A percentile compares a stretch with the other conserved stretches of the same genome.
These are phyloP conservation scores for Crataegus laevigata DNA, from an alignment of 306 rosid species.

Conservation along the genomic window DNA sequence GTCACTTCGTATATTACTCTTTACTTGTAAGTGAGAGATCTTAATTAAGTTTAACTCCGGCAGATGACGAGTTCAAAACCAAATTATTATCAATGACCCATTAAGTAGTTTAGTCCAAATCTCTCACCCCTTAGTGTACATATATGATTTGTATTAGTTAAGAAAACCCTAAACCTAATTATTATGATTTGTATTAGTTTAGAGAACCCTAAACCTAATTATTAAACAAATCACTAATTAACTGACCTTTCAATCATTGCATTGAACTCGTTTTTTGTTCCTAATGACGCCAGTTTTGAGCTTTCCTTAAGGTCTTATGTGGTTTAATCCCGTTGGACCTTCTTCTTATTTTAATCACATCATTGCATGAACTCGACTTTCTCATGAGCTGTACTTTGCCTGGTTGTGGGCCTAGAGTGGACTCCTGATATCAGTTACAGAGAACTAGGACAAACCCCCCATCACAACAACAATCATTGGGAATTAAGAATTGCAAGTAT, in stretches of 20 bases:
- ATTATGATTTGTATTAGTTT: no score
- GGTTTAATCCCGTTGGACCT: constrained; percentile 20
- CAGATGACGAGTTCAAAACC: neutral
- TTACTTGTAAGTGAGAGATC: neutral
- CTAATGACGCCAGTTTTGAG: neutral
- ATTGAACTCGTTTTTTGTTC: constrained; percentile 16
- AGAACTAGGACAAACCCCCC: constrained; percentile 39
- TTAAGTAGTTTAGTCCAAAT: no score
- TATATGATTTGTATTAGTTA: no score
- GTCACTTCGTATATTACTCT: no score
- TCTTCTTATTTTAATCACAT: constrained; percentile 31
- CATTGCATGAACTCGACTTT: constrained; percentile 34
- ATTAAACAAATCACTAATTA: constrained; percentile 8
- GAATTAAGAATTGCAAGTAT: constrained; percentile 46
- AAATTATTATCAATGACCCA: no score
- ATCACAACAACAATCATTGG: constrained; percentile 31
- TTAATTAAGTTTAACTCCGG: neutral
- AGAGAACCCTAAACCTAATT: constrained; percentile 7
- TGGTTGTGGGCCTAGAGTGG: constrained; percentile 35
- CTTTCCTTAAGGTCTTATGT: constrained; percentile 5
- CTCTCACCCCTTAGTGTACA: no score
- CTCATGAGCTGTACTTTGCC: constrained; percentile 53
- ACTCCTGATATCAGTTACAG: constrained; percentile 55
- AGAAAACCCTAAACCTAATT: no score
- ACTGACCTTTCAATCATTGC: constrained; percentile 36